Evolutionary conservation across 1,284 basidiomycete species (phyloP).

Genomic region (Leccinum pachyderme): DNA sequence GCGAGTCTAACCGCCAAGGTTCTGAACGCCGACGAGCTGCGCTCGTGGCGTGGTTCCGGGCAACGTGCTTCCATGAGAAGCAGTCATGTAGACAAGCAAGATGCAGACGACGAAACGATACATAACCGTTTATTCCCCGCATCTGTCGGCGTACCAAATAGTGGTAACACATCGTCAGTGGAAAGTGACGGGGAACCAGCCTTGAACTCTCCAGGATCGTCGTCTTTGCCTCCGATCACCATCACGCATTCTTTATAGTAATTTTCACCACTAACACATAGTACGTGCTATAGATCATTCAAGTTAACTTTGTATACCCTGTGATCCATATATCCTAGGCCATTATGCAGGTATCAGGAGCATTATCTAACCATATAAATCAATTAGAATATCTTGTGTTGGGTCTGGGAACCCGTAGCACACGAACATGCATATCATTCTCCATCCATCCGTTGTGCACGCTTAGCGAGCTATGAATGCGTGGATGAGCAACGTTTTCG

Average conservation of each 20-base stretch:
- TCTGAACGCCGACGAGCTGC: conserved; percentile 67
- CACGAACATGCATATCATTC: conserved; percentile 28
- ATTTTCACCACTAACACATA: conserved; percentile 10
- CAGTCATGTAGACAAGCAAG: conserved; percentile 16
- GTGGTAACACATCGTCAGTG: conserved; percentile 21
- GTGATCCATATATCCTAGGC: conserved; percentile 12
- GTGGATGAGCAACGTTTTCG: conserved; percentile 3
- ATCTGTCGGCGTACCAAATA: conserved; percentile 33
- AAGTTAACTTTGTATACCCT: conserved; percentile 26
- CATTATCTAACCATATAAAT: conserved; percentile 16
- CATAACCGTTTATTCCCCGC: conserved; percentile 36
- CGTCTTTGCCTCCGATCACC: conserved; percentile 39
- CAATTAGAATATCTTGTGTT: conserved; percentile 1
- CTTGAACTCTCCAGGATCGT: conserved; percentile 17
- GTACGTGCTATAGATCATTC: conserved; percentile 22
- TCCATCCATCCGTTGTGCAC: conserved; percentile 62
- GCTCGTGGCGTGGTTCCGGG: conserved; percentile 50
- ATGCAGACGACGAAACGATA: conserved; percentile 28
- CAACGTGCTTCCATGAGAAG: conserved; percentile 16
- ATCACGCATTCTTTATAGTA: conserved; percentile 37
- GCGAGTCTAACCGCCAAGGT: conserved; percentile 55
- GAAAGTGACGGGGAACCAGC: conserved; percentile 37
- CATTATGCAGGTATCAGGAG: conserved; percentile 12
- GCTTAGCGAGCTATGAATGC: conserved; percentile 58
- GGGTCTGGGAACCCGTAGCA: neutral